Evolutionary conservation across 441 rosid species (phyloP).

Genomic region (Pelargonium australe): DNA sequence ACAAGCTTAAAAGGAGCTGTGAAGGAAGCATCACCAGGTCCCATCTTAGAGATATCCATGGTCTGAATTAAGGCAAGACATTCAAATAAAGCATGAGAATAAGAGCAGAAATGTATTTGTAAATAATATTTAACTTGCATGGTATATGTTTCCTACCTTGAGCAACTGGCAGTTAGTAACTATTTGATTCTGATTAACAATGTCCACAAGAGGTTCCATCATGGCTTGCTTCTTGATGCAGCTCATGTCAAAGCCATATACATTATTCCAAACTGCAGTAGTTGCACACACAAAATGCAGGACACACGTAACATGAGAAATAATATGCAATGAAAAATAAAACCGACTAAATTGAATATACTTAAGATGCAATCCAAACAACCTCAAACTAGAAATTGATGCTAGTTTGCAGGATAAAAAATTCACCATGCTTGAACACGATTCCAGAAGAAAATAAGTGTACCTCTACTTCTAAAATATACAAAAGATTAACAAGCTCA

Average conservation of each 20-base stretch:
- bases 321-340: neutral
- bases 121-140: neutral
- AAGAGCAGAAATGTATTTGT: neutral
- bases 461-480: neutral
- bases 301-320: conserved; percentile 1
- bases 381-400: conserved; percentile 5
- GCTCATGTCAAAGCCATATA: conserved; percentile 95
- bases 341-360: neutral
- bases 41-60: conserved; percentile 94
- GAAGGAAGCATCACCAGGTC: conserved; percentile 90
- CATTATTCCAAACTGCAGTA: conserved; percentile 77
- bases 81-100: neutral
- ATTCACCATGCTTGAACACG: neutral
- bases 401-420: conserved; percentile 2
- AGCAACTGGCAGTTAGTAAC: conserved; percentile 73
- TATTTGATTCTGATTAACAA: conserved; percentile 85
- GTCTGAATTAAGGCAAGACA: conserved; percentile 39
- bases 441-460: neutral
- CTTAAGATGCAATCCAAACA: neutral
- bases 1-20: conserved; percentile 89
- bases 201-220: conserved; percentile 96
- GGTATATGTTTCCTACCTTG: conserved; percentile 42
- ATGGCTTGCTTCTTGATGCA: conserved; percentile 97
- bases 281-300: neutral
- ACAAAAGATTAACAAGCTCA: conserved; percentile 28